A percentile compares a stretch with the other conserved stretches of the same genome.
Conservation (phyloP, 2,329 filamentous ascomycete species). For the Plectosphaerella sp. region DNA sequence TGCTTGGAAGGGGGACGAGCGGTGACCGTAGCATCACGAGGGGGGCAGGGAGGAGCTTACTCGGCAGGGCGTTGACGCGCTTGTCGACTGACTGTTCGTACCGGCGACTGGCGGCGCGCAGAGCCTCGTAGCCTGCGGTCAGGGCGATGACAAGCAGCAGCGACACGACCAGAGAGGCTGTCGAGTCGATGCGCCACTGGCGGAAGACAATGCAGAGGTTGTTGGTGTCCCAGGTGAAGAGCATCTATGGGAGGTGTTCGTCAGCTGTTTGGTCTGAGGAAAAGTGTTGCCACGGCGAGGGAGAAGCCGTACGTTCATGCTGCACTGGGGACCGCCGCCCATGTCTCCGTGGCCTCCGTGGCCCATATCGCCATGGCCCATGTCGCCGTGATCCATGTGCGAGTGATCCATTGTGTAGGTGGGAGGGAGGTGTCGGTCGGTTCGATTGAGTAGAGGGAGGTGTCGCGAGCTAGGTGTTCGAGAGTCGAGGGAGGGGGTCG, state of each 20-base stretch:
- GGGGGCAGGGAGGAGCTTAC: constrained; percentile 35
- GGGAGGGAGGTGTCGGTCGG: not conserved
- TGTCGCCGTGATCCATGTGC: constrained; percentile 37
- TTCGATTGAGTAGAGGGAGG: too few species aligned
- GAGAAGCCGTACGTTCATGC: constrained; percentile 71
- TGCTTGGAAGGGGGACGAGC: constrained; percentile 6
- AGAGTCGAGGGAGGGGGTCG: not conserved
- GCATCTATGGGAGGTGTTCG: constrained; percentile 60
- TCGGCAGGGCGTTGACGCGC: constrained; percentile 43
- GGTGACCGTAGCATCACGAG: constrained; percentile 1
- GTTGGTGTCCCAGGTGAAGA: constrained; percentile 92
- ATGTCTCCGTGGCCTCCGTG: constrained; percentile 53
- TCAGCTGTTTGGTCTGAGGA: not conserved
- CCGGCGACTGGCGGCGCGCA: constrained; percentile 70
- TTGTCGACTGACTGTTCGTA: constrained; percentile 63
- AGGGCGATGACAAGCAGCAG: constrained; percentile 78
- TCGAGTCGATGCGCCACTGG: constrained; percentile 80
- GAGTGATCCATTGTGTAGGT: constrained; percentile 35
- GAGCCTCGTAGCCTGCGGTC: constrained; percentile 86
- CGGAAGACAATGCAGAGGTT: constrained; percentile 96
- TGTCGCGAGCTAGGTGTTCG: not conserved
- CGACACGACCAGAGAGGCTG: constrained; percentile 71
- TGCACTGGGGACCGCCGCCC: constrained; percentile 67
- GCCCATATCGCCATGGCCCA: constrained; percentile 39
- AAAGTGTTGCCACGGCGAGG: not conserved